Percentiles rank a stretch among this genome's conserved stretches.
Evolutionary conservation across 2,329 filamentous ascomycete species (phyloP).

Genomic region (Aspergillus pseudonomiae): DNA sequence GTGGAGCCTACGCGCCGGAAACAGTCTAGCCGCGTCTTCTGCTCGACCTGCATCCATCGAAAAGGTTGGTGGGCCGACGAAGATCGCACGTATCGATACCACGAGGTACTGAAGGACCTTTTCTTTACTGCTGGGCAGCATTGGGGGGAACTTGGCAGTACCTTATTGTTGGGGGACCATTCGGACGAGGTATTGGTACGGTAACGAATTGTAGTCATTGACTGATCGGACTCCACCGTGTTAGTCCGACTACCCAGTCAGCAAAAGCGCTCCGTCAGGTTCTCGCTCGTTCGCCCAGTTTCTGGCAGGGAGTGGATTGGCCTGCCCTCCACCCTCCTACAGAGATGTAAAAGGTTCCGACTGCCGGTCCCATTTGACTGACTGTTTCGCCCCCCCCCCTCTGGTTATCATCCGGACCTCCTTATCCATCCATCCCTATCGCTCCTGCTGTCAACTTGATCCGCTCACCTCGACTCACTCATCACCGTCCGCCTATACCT

Average conservation of each 20-base stretch:
- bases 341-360: slow-evolving; percentile 21
- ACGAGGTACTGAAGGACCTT: slow-evolving; percentile 21
- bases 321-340: slow-evolving; percentile 8
- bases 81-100: slow-evolving; percentile 26
- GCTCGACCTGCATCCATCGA: slow-evolving; percentile 18
- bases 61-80: slow-evolving; percentile 14
- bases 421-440: slow-evolving; percentile 22
- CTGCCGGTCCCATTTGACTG: slow-evolving; percentile 20
- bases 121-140: neutral
- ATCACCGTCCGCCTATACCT: slow-evolving; percentile 16
- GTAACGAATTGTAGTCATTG: slow-evolving; percentile 18
- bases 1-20: slow-evolving; percentile 18
- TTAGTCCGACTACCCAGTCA: slow-evolving; percentile 17
- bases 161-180: neutral
- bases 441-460: slow-evolving; percentile 13
- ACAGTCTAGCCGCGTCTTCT: slow-evolving; percentile 14
- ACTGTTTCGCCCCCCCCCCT: slow-evolving; percentile 15
- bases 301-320: slow-evolving; percentile 16
- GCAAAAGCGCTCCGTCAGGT: slow-evolving; percentile 12
- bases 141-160: neutral
- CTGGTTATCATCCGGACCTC: slow-evolving; percentile 19
- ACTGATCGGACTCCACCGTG: slow-evolving; percentile 3
- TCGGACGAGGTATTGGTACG: slow-evolving; percentile 17
- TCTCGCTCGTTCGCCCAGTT: slow-evolving; percentile 28
- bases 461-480: slow-evolving; percentile 20